These are phyloP conservation scores for Phytophthora podocarpi DNA, from an alignment of 352 stramenopile genomes.

Conservation along the genomic window DNA sequence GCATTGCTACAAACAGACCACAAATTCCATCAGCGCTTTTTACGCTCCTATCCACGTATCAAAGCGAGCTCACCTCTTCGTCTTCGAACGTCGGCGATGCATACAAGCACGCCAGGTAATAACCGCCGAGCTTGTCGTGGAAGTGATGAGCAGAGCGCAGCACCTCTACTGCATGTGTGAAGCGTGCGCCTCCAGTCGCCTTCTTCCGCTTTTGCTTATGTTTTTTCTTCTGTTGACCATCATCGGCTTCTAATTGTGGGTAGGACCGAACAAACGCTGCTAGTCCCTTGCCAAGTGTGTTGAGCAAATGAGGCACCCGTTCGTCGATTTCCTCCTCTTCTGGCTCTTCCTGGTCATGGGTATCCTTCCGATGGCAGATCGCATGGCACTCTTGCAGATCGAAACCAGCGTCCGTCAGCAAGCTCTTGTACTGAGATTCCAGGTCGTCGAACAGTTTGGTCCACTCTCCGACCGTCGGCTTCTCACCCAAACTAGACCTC, in stretches of 20 bases:
- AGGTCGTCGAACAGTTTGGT: constrained; percentile 48
- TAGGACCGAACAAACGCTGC: constrained; percentile 47
- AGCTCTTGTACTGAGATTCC: constrained; percentile 44
- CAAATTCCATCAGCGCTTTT: not conserved
- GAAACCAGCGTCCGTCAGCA: constrained; percentile 50
- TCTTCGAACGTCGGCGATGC: constrained; percentile 57
- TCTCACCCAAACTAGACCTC: constrained; percentile 14
- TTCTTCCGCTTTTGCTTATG: constrained; percentile 29
- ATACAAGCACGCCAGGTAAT: constrained; percentile 74
- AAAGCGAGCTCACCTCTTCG: constrained; percentile 43
- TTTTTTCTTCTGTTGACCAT: constrained; percentile 16
- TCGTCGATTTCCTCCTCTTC: constrained; percentile 72
- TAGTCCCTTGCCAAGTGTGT: constrained; percentile 65
- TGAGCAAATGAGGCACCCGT: constrained; percentile 66
- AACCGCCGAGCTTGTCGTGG: constrained; percentile 83
- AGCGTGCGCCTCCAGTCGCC: constrained; percentile 22
- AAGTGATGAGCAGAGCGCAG: constrained; percentile 77
- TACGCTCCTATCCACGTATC: not conserved
- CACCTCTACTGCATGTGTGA: constrained; percentile 62
- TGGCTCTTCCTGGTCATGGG: constrained; percentile 54
- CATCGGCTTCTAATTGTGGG: constrained; percentile 3
- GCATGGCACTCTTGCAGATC: constrained; percentile 63
- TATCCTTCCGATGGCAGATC: constrained; percentile 74
- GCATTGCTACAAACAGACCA: constrained; percentile 46
- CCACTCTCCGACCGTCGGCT: constrained; percentile 36